phyloP scores from a whole-genome alignment of 176 grass and related monocot genomes.

The Ampelocalamus luodianensis region DNA sequence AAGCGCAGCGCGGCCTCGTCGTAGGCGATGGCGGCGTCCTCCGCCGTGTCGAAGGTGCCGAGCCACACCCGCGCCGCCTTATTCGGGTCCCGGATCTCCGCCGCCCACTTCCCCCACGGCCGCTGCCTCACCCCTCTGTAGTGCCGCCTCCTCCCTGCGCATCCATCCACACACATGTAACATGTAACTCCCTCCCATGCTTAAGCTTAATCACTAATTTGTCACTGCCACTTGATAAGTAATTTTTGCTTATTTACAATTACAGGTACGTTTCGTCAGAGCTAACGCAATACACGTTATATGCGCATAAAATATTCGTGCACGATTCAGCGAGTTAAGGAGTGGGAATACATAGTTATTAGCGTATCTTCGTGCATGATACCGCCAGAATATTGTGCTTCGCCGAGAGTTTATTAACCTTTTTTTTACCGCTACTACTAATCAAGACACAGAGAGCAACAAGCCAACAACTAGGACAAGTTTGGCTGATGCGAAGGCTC shows the following conservation, averaged over 20 bases:
- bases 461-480: neutral
- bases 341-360: conserved; percentile 18
- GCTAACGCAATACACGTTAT: conserved; percentile 30
- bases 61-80: conserved; percentile 76
- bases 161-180: neutral
- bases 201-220: neutral
- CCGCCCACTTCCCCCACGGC: conserved; percentile 78
- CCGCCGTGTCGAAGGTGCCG: conserved; percentile 71
- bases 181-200: no score
- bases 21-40: conserved; percentile 71
- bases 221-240: neutral
- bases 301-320: conserved; percentile 46
- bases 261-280: conserved; percentile 22
- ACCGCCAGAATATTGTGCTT: neutral
- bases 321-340: conserved; percentile 22
- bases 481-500: conserved; percentile 50
- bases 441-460: neutral
- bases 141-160: conserved; percentile 46
- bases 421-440: neutral
- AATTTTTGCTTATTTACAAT: neutral
- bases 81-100: conserved; percentile 68
- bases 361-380: conserved; percentile 44
- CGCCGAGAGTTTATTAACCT: conserved; percentile 18
- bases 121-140: conserved; percentile 70
- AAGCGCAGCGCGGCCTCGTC: conserved; percentile 69